Evolutionary conservation across 192 early-diverging fungal genomes (phyloP).

Genomic region (Coemansia aciculifera): DNA sequence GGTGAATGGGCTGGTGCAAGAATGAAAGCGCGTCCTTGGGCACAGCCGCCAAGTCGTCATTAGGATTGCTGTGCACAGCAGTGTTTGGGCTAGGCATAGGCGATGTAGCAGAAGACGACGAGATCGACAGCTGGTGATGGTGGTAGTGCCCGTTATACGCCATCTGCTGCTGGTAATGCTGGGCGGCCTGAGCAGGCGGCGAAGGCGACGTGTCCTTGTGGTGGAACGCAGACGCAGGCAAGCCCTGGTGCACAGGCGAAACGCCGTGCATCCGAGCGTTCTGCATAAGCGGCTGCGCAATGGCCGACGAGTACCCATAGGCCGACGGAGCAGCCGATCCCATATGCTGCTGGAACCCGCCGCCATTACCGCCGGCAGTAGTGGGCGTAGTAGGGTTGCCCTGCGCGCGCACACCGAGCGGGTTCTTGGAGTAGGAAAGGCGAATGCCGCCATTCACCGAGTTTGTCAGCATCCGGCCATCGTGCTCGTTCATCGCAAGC

Average conservation of each 20-base stretch:
- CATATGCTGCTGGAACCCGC: slow-evolving; percentile 21
- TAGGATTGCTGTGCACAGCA: slow-evolving; percentile 11
- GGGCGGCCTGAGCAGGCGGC: slow-evolving; percentile 23
- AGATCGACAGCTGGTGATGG: slow-evolving; percentile 25
- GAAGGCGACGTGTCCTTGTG: slow-evolving; percentile 36
- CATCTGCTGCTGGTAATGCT: slow-evolving; percentile 17
- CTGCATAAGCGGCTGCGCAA: slow-evolving; percentile 16
- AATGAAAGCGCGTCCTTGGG: slow-evolving; percentile 53
- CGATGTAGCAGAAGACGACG: slow-evolving; percentile 45
- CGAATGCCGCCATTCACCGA: slow-evolving; percentile 93
- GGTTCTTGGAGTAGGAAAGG: slow-evolving; percentile 96
- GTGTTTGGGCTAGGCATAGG: slow-evolving; percentile 42
- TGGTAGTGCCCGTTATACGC: slow-evolving; percentile 1
- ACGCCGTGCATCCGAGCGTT: slow-evolving; percentile 10
- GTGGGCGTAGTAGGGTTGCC: slow-evolving; percentile 24
- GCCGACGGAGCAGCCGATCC: slow-evolving; percentile 16
- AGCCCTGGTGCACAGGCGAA: slow-evolving; percentile 29
- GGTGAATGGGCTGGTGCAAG: slow-evolving; percentile 54
- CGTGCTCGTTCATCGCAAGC: slow-evolving; percentile 80
- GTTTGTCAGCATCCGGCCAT: slow-evolving; percentile 80
- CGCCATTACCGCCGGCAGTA: neutral
- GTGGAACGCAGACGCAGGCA: slow-evolving; percentile 11
- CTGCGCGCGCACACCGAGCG: slow-evolving; percentile 80
- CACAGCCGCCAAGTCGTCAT: slow-evolving; percentile 15
- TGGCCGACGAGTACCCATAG: slow-evolving; percentile 28